A percentile compares a stretch with the other conserved stretches of the same genome.
Conservation (phyloP, 805 yeast species). For the Ascoidea tarda region DNA sequence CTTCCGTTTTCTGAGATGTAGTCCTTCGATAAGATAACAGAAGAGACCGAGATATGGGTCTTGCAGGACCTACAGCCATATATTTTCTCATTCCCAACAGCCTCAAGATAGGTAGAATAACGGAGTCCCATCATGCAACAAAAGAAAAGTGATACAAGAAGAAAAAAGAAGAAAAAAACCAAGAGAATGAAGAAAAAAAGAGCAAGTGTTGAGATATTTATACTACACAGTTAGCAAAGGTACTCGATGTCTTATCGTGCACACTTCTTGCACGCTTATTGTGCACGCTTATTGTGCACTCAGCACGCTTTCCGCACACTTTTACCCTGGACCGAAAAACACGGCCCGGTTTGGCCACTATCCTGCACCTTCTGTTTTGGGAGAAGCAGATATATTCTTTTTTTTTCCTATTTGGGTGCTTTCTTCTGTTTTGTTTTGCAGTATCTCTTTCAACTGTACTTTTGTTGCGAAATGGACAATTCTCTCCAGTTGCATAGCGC, state of each 20-base stretch:
- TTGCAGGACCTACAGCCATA: constrained; percentile 26
- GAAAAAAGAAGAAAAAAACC: no score
- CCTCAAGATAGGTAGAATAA: background rate
- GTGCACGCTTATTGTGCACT: no score
- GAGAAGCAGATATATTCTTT: background rate
- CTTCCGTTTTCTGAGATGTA: constrained; percentile 45
- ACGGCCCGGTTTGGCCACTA: background rate
- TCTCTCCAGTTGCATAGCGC: background rate
- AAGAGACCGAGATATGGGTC: constrained; percentile 25
- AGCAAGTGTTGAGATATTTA: no score
- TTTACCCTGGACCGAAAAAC: no score
- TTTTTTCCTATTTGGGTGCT: background rate
- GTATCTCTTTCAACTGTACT: background rate
- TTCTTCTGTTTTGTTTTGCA: background rate
- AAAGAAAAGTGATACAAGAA: no score
- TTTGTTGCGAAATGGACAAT: background rate
- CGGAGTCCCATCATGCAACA: background rate
- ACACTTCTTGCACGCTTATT: no score
- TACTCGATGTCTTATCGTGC: no score
- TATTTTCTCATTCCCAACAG: constrained; percentile 15
- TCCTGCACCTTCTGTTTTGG: background rate
- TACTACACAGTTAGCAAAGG: no score
- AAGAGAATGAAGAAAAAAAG: no score
- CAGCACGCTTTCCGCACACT: no score
- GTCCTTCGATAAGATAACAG: constrained; percentile 25